Evolutionary conservation across 352 stramenopile species (phyloP), one percentile per base, ranked within the genome.

Genomic region (Globisporangium splendens): DNA sequence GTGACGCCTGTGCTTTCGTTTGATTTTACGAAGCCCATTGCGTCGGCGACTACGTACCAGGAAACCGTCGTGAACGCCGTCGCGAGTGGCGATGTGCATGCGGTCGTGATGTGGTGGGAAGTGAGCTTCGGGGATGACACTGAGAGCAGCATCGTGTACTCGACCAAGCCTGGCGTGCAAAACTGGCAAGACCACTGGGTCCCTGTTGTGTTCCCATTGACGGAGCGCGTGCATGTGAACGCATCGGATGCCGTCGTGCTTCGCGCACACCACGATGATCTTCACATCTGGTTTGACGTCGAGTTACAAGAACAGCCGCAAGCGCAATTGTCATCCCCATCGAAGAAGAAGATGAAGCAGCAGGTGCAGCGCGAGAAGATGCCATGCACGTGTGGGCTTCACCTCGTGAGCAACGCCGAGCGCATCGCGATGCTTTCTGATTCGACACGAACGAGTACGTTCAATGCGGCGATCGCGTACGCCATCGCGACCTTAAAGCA

Each of bases 171-270:
- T 5, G 73, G 60, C 5, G 76, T 56, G 50, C 79, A 91, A 59
- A 90, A 89, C 55, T 93, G 83, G 83, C 83, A 93, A 43, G 83
- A 93, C 50, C 81, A 93, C 65, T 93, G 81, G 83, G 81, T 91
- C 10, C 79, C 88, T 43, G 83, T 93, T 18, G 79, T 91, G 0
- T 91, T 80, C 56, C 83, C 83, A 2, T 68, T 91, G 1, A 57
- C 80, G 1, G 62, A 70, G 3, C 55, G 70, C 2, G 62, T 73
- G 8, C 47, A 62, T 0, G 66, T 79, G 14, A 7, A 35, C 10
- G 18, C 17, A 11, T 44, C 46, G 14, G 74, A 81, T 18, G 17
- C 46, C 14, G 22, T 93, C 1, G 35, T 75, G 46, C 43, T 93
- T 5, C 77, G 68, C 44, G 72, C 81, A n/a, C 70, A 83, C 59